Evolutionary conservation across 129 eudicot species (phyloP).

Genomic region (Tagetes erecta): DNA sequence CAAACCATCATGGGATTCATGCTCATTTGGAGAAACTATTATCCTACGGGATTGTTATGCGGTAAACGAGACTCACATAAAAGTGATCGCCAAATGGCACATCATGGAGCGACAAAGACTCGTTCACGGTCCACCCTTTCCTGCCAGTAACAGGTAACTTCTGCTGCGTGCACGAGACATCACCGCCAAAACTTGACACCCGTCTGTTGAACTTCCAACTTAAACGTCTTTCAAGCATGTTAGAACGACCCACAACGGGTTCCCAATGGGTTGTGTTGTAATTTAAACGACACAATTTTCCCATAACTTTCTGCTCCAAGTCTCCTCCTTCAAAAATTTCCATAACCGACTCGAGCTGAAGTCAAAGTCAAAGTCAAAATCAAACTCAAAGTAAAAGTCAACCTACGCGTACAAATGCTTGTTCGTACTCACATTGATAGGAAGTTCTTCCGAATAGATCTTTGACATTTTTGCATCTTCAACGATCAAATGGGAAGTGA

Average conservation of each 20-base stretch:
- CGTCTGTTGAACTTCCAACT: constrained; percentile 63
- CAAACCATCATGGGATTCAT: background rate
- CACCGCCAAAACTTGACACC: constrained; percentile 88
- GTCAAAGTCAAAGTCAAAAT: background rate
- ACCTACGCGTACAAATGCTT: background rate
- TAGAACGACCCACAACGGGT: constrained; percentile 20
- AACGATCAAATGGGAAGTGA: constrained; percentile 39
- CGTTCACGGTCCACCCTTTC: constrained; percentile 65
- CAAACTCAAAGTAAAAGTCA: background rate
- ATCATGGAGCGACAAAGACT: constrained; percentile 63
- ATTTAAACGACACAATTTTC: constrained; percentile 62
- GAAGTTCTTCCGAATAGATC: constrained; percentile 62
- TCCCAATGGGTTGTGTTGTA: constrained; percentile 74
- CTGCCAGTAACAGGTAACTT: constrained; percentile 37
- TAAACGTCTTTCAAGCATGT: constrained; percentile 54
- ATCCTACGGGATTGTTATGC: background rate
- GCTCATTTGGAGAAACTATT: background rate
- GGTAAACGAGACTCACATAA: constrained; percentile 46
- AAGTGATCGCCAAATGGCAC: constrained; percentile 78
- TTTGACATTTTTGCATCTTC: constrained; percentile 65
- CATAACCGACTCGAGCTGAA: constrained; percentile 66
- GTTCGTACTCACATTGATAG: constrained; percentile 58
- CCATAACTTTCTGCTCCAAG: constrained; percentile 79
- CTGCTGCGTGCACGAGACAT: constrained; percentile 70
- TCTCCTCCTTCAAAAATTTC: constrained; percentile 75